These are phyloP conservation scores for Xylaria scruposa DNA, from an alignment of 495 filamentous ascomycete species.

Conservation along the genomic window DNA sequence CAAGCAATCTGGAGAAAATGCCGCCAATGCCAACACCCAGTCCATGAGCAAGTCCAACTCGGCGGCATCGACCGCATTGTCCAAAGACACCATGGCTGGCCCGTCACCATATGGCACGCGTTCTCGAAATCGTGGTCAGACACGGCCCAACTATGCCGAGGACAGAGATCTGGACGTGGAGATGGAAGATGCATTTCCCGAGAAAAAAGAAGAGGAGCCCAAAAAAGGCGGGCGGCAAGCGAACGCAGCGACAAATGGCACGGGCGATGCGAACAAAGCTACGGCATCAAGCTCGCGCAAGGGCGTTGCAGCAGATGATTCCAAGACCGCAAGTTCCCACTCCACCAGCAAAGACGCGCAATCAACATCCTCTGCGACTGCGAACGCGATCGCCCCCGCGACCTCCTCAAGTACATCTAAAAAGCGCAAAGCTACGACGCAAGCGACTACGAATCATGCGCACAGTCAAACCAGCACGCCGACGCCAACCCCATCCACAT, in stretches of 20 bases:
- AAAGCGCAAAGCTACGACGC: slow-evolving; percentile 75
- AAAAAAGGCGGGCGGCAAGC: slow-evolving; percentile 57
- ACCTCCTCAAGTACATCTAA: slow-evolving; percentile 57
- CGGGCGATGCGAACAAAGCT: slow-evolving; percentile 34
- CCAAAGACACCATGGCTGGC: slow-evolving; percentile 46
- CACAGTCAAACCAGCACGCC: slow-evolving; percentile 49
- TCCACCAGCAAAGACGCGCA: slow-evolving; percentile 36
- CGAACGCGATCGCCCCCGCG: slow-evolving; percentile 64
- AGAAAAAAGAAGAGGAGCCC: slow-evolving; percentile 52
- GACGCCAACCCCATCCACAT: slow-evolving; percentile 47
- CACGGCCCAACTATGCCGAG: slow-evolving; percentile 94
- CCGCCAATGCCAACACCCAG: slow-evolving; percentile 40
- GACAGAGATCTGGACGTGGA: slow-evolving; percentile 93
- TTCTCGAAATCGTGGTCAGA: slow-evolving; percentile 83
- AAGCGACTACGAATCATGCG: slow-evolving; percentile 43
- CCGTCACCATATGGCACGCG: slow-evolving; percentile 89
- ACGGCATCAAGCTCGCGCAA: slow-evolving; percentile 53
- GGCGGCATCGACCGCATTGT: slow-evolving; percentile 45
- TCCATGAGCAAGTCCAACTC: slow-evolving; percentile 54
- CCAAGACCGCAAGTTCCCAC: slow-evolving; percentile 44
- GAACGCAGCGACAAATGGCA: slow-evolving; percentile 41
- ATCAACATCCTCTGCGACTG: slow-evolving; percentile 38
- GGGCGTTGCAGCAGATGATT: slow-evolving; percentile 55
- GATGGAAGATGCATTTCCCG: slow-evolving; percentile 60
- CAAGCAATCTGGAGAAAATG: slow-evolving; percentile 39